Evolutionary conservation across 805 yeast species (phyloP), one percentile per base, ranked within the genome.

Genomic region (Candida vartiovaarae): DNA sequence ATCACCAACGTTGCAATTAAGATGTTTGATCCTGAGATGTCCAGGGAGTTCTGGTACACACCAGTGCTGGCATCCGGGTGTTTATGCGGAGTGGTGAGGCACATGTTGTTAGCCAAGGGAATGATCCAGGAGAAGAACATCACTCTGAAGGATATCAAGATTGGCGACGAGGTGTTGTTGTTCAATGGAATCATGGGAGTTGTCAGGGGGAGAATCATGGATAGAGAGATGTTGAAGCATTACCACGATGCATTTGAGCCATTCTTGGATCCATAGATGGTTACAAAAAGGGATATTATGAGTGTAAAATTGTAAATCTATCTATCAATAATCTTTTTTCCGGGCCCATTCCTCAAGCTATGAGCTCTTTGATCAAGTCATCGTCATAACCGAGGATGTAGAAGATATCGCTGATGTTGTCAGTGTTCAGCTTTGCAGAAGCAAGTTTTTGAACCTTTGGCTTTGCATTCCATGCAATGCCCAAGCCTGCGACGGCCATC

Each of bases 401-500:
- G 55, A 88, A 71, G 3, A 84, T 72, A 61, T 91, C 96, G 48
- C 70, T 69, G 60, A 93, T 72, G 4, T 84, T 71, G n/a, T 72
- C 67, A 0, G 91, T 71, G 61, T 93, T 93, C 50, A 93, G 70
- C 47, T 84, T 74, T 36, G 86, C 72, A 20, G 96, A 96, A 0
- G 99, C 98, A 51, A 70, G 67, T 45, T 65, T 61, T 62, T 89
- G 97, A 2, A 93, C 99, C 50, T 74, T 80, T 24, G 98, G 97
- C 62, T 93, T 93, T 23, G 98, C 99, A 61, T 88, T 85, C 95
- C 96, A 93, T 0, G 99, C 99, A 42, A 93, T 72, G 23, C 99
- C 99, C 60, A 79, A 84, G 0, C 98, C 98, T 3, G 96, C 96
- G 10, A 66, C 77, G 2, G 69, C 75, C 98, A 93, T 93, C 89